These are phyloP conservation scores for Pseudodiploospora longispora DNA, from an alignment of 2,329 filamentous ascomycete species.

Conservation along the genomic window DNA sequence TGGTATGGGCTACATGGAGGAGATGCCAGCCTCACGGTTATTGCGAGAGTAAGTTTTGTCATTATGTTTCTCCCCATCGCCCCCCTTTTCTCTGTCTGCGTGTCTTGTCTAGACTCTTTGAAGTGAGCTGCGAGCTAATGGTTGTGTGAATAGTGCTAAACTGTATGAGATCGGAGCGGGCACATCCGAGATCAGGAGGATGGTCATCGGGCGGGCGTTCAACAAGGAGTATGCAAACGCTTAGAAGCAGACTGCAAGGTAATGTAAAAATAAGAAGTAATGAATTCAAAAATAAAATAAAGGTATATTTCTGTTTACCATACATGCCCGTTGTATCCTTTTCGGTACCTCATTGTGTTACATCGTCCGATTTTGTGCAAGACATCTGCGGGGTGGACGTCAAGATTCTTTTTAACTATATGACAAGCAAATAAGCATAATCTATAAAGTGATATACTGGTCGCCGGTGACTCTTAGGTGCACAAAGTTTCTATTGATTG, in stretches of 20 bases:
- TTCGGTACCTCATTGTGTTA: too few species aligned
- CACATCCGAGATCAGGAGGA: constrained; percentile 85
- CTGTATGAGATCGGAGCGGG: constrained; percentile 96
- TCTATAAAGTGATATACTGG: too few species aligned
- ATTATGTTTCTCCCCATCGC: neutral
- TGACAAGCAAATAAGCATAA: too few species aligned
- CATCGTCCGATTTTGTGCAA: too few species aligned
- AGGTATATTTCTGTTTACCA: neutral
- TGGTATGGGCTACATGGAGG: constrained; percentile 93
- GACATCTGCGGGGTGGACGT: too few species aligned
- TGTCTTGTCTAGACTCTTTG: too few species aligned
- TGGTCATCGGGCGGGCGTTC: constrained; percentile 89
- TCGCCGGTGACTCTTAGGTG: too few species aligned
- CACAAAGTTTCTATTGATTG: too few species aligned
- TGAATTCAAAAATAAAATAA: neutral
- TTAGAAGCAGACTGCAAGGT: constrained; percentile 7
- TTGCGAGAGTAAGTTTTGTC: constrained; percentile 55
- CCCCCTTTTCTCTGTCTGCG: neutral
- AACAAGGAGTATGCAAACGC: constrained; percentile 67
- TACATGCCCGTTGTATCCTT: too few species aligned
- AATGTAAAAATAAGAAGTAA: neutral
- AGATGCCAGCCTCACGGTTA: constrained; percentile 82
- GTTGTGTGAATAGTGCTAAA: constrained; percentile 42
- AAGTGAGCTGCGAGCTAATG: constrained; percentile 18
- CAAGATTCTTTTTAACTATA: too few species aligned